Conservation (phyloP, 768 basidiomycete species). For the Amanita phalloides region DNA sequence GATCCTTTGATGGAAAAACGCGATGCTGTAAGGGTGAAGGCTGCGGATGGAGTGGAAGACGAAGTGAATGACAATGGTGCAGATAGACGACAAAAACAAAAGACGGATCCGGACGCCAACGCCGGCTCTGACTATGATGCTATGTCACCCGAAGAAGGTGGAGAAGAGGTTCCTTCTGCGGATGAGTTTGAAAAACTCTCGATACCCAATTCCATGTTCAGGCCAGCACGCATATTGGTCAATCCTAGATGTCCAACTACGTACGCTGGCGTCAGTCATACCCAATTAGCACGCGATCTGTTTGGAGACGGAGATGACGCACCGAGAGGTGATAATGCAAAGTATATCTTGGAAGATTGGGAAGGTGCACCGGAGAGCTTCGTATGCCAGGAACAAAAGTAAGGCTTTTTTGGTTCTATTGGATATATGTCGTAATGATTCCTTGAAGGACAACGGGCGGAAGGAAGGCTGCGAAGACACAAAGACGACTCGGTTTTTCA, state of each 20-base stretch:
- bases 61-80: conserved; percentile 23
- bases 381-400: conserved; percentile 95
- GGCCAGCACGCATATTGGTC: conserved; percentile 84
- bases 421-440: conserved; percentile 1
- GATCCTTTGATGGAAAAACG: conserved; percentile 22
- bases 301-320: conserved; percentile 77
- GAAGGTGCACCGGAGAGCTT: conserved; percentile 95
- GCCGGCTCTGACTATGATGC: conserved; percentile 85
- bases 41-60: conserved; percentile 19
- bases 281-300: conserved; percentile 88
- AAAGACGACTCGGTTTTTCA: conserved; percentile 74
- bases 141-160: conserved; percentile 57
- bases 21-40: conserved; percentile 22
- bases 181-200: conserved; percentile 32
- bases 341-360: conserved; percentile 91
- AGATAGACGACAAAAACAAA: conserved; percentile 17
- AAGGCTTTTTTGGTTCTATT: conserved; percentile 12
- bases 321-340: conserved; percentile 35
- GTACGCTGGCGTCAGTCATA: conserved; percentile 95
- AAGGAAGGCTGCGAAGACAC: conserved; percentile 82
- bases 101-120: conserved; percentile 61
- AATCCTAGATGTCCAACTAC: conserved; percentile 97
- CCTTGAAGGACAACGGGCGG: conserved; percentile 66
- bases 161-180: conserved; percentile 27
- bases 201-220: conserved; percentile 83